phyloP scores from a whole-genome alignment of 805 yeast genomes.

The Clavispora phyllophila region DNA sequence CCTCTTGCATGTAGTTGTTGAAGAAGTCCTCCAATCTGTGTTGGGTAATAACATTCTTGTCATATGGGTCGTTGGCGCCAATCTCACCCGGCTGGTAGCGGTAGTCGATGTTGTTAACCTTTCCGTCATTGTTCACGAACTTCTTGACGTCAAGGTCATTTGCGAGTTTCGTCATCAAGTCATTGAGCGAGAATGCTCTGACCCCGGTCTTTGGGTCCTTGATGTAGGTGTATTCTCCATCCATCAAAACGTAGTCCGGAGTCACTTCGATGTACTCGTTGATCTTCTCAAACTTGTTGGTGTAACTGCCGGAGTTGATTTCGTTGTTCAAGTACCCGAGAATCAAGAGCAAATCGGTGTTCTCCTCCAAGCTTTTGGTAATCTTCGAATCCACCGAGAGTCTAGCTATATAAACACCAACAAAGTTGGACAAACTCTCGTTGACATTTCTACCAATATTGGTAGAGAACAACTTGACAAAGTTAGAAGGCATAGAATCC shows the following conservation, averaged over 20 bases:
- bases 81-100: slow-evolving; percentile 9
- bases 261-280: slow-evolving; percentile 31
- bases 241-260: slow-evolving; percentile 38
- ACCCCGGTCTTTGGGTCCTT: slow-evolving; percentile 19
- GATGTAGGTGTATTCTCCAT: slow-evolving; percentile 20
- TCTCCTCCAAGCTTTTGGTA: slow-evolving; percentile 25
- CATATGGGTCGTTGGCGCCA: slow-evolving; percentile 4
- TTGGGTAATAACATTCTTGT: slow-evolving; percentile 21
- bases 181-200: slow-evolving; percentile 25
- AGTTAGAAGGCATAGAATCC: slow-evolving; percentile 30
- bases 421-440: slow-evolving; percentile 59
- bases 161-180: slow-evolving; percentile 29
- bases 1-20: slow-evolving; percentile 42
- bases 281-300: slow-evolving; percentile 18
- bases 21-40: slow-evolving; percentile 30
- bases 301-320: slow-evolving; percentile 25
- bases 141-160: slow-evolving; percentile 13
- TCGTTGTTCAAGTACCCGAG: slow-evolving; percentile 56
- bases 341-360: slow-evolving; percentile 64
- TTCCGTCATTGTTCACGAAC: slow-evolving; percentile 7
- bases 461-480: slow-evolving; percentile 49
- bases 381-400: slow-evolving; percentile 28
- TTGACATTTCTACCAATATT: slow-evolving; percentile 70
- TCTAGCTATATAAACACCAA: slow-evolving; percentile 72
- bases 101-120: slow-evolving; percentile 14